These are phyloP conservation scores for Aureobasidium sp. DNA, from an alignment of 2,329 filamentous ascomycete genomes.

Conservation along the genomic window DNA sequence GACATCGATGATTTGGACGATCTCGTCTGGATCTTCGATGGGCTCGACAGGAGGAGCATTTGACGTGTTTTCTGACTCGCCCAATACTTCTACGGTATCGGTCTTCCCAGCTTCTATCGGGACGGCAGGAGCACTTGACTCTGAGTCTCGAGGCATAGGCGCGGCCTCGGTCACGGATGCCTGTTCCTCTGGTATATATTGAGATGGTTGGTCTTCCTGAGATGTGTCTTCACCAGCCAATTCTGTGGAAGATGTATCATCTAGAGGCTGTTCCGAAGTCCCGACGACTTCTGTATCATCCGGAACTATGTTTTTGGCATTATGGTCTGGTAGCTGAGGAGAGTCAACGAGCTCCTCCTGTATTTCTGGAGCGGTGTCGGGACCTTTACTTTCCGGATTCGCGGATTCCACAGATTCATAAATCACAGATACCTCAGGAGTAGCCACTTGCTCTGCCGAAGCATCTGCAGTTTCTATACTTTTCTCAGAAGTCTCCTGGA, in stretches of 20 bases:
- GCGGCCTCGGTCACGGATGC: not conserved
- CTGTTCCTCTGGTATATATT: not conserved
- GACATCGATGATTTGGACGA: not conserved
- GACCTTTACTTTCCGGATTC: not conserved
- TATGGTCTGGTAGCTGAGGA: not conserved
- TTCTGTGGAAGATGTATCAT: not conserved
- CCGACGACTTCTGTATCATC: not conserved
- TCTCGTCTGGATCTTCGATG: not conserved
- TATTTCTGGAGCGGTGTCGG: not conserved
- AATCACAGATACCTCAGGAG: not conserved
- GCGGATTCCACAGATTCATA: not conserved
- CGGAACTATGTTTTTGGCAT: too few species aligned
- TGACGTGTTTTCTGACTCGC: not conserved
- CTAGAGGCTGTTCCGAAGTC: not conserved
- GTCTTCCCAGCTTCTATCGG: not conserved
- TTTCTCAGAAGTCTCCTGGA: not conserved
- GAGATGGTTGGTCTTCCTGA: not conserved
- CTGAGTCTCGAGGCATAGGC: not conserved
- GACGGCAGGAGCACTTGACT: not conserved
- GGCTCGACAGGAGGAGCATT: not conserved
- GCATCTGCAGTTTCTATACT: not conserved
- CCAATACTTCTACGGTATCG: too few species aligned
- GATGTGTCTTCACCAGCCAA: not conserved
- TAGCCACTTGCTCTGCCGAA: not conserved
- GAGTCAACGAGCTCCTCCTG: not conserved